Conservation (phyloP, 176 grass and related monocot genomes). For the Paspalum notatum region DNA sequence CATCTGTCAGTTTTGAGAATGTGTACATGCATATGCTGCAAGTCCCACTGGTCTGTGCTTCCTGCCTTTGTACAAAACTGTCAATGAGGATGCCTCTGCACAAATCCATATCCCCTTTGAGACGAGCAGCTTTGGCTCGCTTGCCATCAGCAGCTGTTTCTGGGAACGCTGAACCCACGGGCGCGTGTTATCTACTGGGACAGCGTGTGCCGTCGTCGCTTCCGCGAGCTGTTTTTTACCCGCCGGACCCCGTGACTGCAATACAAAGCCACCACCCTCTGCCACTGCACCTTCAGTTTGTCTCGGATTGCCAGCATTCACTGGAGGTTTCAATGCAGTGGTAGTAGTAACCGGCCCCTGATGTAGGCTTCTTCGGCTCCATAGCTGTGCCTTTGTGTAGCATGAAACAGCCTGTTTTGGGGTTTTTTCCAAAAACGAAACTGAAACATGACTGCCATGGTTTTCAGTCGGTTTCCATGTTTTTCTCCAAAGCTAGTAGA, state of each 20-base stretch:
- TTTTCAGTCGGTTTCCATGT: too few relatives aligned
- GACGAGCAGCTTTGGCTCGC: neutral
- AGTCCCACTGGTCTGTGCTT: neutral
- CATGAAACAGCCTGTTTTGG: neutral
- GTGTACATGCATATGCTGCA: neutral
- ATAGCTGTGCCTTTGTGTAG: neutral
- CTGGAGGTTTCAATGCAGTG: neutral
- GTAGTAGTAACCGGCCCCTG: too few relatives aligned
- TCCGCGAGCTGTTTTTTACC: neutral
- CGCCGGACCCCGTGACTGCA: constrained; percentile 1
- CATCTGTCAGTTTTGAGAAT: neutral
- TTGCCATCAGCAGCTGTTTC: too few relatives aligned
- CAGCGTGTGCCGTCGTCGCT: constrained; percentile 25
- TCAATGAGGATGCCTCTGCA: neutral
- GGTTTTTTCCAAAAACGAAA: too few relatives aligned
- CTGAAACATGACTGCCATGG: too few relatives aligned
- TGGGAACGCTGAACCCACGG: neutral
- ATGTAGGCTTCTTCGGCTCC: too few relatives aligned
- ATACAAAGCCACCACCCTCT: neutral
- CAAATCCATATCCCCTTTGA: neutral
- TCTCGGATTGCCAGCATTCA: neutral
- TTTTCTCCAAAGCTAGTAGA: too few relatives aligned
- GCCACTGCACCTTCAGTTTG: neutral
- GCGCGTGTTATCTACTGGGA: constrained; percentile 18
- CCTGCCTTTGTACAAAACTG: neutral